A percentile compares a stretch with the other conserved stretches of the same genome.
Conservation (phyloP, 371 early-diverging fungal species). For the Lichtheimia ramosa region DNA sequence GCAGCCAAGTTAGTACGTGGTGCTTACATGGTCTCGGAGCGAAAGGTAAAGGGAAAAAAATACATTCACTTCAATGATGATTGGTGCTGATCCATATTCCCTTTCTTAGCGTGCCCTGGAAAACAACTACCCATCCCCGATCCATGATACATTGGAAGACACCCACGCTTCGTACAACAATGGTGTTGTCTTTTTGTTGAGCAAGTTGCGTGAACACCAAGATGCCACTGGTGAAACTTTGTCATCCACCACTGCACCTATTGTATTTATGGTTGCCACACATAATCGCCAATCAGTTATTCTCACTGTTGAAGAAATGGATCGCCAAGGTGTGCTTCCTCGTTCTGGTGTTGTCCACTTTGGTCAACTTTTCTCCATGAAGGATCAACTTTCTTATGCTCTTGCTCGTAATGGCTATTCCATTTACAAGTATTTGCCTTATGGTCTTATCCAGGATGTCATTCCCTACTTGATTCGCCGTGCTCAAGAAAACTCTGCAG, state of each 20-base stretch:
- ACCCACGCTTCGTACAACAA: conserved; percentile 87
- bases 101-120: conserved; percentile 58
- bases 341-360: conserved; percentile 78
- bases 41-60: conserved; percentile 42
- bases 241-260: conserved; percentile 43
- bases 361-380: conserved; percentile 94
- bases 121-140: conserved; percentile 75
- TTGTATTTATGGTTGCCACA: conserved; percentile 84
- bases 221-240: conserved; percentile 25
- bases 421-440: conserved; percentile 92
- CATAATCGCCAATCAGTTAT: conserved; percentile 88
- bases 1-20: conserved; percentile 94
- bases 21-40: conserved; percentile 88
- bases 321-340: conserved; percentile 53
- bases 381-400: conserved; percentile 76
- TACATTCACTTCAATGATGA: not conserved
- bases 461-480: conserved; percentile 94
- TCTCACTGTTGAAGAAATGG: conserved; percentile 68
- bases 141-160: conserved; percentile 77
- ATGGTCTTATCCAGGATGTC: conserved; percentile 81
- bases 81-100: not conserved
- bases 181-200: conserved; percentile 75
- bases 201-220: conserved; percentile 45
- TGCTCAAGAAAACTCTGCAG: conserved; percentile 93
- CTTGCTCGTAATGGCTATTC: conserved; percentile 77